Conservation (phyloP, 164 flowering plant species). For the Brasenia schreberi region DNA sequence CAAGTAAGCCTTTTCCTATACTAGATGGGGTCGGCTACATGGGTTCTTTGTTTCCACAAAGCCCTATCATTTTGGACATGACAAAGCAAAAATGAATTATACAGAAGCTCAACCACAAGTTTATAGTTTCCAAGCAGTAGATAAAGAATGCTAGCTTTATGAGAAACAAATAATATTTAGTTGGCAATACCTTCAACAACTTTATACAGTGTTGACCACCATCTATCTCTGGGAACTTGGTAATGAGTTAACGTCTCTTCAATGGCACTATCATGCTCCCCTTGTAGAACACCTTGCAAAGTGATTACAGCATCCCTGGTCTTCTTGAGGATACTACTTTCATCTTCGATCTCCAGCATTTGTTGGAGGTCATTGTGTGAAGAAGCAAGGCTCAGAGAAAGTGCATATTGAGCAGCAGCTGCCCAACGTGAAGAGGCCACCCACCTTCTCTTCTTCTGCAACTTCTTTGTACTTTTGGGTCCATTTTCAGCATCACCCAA, state of each 20-base stretch:
- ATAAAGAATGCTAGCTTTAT: background rate
- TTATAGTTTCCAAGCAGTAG: background rate
- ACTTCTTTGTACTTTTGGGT: conserved; percentile 21
- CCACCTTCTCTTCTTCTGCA: conserved; percentile 71
- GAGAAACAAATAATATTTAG: background rate
- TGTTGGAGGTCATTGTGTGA: conserved; percentile 78
- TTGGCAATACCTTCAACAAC: conserved; percentile 72
- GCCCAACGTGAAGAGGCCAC: conserved; percentile 95
- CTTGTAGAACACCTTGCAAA: conserved; percentile 71
- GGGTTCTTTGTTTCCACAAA: too few species aligned
- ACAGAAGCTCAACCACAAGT: too few species aligned
- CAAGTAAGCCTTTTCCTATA: too few species aligned
- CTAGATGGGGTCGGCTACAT: too few species aligned
- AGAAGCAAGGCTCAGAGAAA: conserved; percentile 73
- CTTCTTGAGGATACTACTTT: conserved; percentile 55
- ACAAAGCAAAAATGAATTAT: background rate
- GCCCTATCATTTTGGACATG: too few species aligned
- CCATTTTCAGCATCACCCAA: conserved; percentile 37
- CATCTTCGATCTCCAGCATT: conserved; percentile 50
- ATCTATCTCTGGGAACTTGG: conserved; percentile 66
- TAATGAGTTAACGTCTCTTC: conserved; percentile 55
- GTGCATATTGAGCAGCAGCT: conserved; percentile 90
- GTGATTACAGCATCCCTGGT: conserved; percentile 85
- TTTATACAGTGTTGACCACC: conserved; percentile 94
- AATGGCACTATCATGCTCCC: conserved; percentile 70